Percentiles rank a stretch among this genome's conserved stretches.
Conservation (phyloP, 75 land plant genomes). For the Gnetum montanum region DNA sequence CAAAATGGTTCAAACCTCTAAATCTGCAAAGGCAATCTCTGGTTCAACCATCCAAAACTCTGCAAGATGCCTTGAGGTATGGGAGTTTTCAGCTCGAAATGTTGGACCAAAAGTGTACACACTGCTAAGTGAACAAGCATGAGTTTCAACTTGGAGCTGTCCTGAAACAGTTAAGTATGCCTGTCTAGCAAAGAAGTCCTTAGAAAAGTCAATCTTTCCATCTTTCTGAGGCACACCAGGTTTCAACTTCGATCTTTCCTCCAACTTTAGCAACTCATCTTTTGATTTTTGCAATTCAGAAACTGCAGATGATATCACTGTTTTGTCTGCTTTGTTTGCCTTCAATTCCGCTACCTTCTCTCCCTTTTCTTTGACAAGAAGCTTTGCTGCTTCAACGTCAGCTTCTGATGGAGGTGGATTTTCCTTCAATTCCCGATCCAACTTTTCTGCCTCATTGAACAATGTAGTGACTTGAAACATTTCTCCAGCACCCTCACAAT, state of each 20-base stretch:
- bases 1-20: constrained; percentile 35
- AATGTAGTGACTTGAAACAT: constrained; percentile 98
- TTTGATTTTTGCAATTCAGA: constrained; percentile 59
- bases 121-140: constrained; percentile 84
- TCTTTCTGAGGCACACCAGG: constrained; percentile 72
- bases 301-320: constrained; percentile 43
- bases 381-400: constrained; percentile 57
- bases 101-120: constrained; percentile 98
- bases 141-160: constrained; percentile 91
- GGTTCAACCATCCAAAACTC: constrained; percentile 99
- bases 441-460: constrained; percentile 64
- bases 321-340: constrained; percentile 54
- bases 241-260: constrained; percentile 59
- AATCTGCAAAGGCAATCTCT: constrained; percentile 91
- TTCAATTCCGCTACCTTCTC: constrained; percentile 57
- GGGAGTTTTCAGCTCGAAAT: constrained; percentile 89
- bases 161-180: constrained; percentile 95
- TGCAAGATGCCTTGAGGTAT: constrained; percentile 90
- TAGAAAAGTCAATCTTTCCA: constrained; percentile 66
- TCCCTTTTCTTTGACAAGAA: constrained; percentile 53
- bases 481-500: constrained; percentile 99
- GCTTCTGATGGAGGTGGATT: constrained; percentile 75
- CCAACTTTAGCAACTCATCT: constrained; percentile 42
- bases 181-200: constrained; percentile 83
- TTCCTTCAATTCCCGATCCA: constrained; percentile 56